Base-by-base conservation (phyloP, 2,329 filamentous ascomycete species). In the Aspergillus aculeatinus region DNA sequence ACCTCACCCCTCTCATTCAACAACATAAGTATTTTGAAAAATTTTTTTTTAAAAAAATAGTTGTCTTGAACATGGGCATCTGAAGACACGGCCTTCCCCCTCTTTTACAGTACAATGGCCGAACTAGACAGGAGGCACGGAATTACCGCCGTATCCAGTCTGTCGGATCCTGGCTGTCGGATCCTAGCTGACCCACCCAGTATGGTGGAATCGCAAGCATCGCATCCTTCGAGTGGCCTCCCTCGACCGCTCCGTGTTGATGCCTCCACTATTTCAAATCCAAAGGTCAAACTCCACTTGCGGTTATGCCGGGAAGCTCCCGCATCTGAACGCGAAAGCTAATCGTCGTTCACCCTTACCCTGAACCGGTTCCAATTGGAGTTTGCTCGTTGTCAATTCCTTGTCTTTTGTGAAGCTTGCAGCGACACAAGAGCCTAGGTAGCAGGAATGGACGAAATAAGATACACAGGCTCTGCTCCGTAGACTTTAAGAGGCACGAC, bases 111-210 rank as follows among this genome's bases (percentile, higher is more conserved):
- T 44, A 44, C n/a, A 16, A 6, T 44, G 39, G 39, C 39, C 39
- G 39, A 44, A 44, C 10, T 44, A 14, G 39, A 44, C n/a, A n/a
- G 39, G 39, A 19, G 16, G 59, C 55, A 60, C 54, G 57, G 57
- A 62, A 50, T 54, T 61, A 60, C 62, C 60, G 61, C 63, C 59
- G 57, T 58, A 61, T 60, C 66, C 66, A 68, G 57, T 62, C 65
- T 67, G 64, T 62, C 65, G 66, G 66, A 64, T 63, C 58, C 48
- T 51, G 39, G 64, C 57, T 65, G 64, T 62, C 65, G 66, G 66
- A 64, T 63, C 56, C 44, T 51, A 33, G 65, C 57, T 65, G 65
- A 68, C 66, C 55, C 44, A 23, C 39, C 54, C 50, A 44, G 31
- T 58, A 53, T 54, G 59, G 56, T 60, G 59, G 60, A 64, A 61